Conservation (phyloP, 1,284 basidiomycete genomes). For the Leccinum griseonigrum region DNA sequence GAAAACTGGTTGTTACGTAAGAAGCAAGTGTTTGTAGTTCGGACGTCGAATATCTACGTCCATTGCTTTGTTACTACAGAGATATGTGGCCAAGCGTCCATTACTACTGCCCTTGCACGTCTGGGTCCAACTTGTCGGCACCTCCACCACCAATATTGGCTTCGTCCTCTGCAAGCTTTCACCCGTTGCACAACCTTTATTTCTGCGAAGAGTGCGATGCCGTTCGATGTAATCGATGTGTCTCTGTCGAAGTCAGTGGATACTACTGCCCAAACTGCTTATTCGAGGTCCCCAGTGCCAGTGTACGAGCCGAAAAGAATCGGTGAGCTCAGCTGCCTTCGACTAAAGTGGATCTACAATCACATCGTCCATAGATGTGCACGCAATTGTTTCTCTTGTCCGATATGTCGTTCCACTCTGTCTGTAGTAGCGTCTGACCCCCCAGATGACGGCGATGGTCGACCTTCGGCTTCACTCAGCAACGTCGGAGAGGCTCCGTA, state of each 20-base stretch:
- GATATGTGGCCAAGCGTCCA: conserved; percentile 41
- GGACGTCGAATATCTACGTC: background rate
- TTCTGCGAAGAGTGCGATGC: conserved; percentile 99
- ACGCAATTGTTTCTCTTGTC: conserved; percentile 96
- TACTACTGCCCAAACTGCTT: conserved; percentile 99
- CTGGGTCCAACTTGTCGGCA: conserved; percentile 44
- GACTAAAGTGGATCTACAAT: background rate
- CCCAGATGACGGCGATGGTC: conserved; percentile 57
- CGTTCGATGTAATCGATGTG: conserved; percentile 89
- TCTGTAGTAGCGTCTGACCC: conserved; percentile 88
- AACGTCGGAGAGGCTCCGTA: conserved; percentile 82
- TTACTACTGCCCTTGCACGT: conserved; percentile 74
- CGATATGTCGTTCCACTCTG: conserved; percentile 86
- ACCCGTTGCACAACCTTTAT: conserved; percentile 83
- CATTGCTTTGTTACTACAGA: background rate
- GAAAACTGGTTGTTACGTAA: conserved; percentile 16
- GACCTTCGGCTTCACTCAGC: conserved; percentile 47
- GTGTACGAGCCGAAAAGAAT: conserved; percentile 94
- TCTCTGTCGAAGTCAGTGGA: conserved; percentile 88
- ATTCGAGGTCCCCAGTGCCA: conserved; percentile 98
- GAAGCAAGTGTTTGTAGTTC: conserved; percentile 2
- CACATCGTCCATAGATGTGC: conserved; percentile 69
- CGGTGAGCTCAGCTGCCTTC: conserved; percentile 46
- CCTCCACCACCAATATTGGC: conserved; percentile 74
- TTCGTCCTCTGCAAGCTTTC: conserved; percentile 75